phyloP scores from a whole-genome alignment of 345 rosid genomes.

The Psidium friedrichsthalianum region DNA sequence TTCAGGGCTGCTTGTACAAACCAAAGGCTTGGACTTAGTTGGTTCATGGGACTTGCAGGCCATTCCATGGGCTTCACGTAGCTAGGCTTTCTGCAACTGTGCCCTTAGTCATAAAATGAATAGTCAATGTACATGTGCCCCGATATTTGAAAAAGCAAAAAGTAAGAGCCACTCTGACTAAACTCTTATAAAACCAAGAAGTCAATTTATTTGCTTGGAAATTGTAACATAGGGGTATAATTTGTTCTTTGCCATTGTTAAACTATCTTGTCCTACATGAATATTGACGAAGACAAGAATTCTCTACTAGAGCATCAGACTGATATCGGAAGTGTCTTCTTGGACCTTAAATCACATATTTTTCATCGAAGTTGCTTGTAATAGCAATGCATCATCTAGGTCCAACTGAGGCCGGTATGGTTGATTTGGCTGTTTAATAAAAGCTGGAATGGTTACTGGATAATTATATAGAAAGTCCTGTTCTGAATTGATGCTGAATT shows the following conservation, averaged over 20 bases:
- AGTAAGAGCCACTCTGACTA: neutral
- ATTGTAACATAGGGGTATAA: neutral
- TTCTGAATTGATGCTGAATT: neutral
- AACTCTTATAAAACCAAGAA: neutral
- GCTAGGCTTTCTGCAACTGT: neutral
- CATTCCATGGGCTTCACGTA: neutral
- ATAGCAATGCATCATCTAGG: neutral
- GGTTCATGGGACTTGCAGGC: neutral
- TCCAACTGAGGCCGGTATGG: neutral
- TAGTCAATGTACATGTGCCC: neutral
- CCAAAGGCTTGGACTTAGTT: neutral
- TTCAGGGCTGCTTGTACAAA: neutral
- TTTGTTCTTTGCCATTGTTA: neutral
- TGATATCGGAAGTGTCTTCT: neutral
- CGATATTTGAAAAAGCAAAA: neutral
- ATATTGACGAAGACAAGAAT: neutral
- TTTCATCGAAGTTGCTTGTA: neutral
- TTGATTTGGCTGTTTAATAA: neutral
- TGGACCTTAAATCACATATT: neutral
- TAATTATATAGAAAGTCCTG: neutral
- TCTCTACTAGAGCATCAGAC: neutral
- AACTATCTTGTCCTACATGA: neutral
- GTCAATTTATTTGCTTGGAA: neutral
- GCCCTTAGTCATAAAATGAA: neutral
- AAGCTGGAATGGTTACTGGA: neutral